Base-by-base conservation (phyloP, 2,329 filamentous ascomycete genomes). In the Botrytis porri region DNA sequence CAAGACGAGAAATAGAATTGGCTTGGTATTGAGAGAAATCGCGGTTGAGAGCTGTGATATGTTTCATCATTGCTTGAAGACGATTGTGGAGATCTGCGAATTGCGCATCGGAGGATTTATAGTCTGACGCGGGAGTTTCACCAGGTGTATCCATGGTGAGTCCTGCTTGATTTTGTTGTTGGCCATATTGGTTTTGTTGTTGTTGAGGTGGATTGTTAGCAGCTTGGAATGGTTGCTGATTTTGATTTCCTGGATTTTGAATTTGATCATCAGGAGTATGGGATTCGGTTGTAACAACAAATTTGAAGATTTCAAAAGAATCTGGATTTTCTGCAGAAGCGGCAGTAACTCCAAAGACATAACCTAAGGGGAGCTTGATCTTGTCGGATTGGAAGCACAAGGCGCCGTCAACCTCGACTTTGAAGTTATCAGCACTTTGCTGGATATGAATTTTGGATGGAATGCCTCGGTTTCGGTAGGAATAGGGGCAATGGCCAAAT, bases 301-400 rank as follows among this genome's bases (percentile, higher is more conserved):
- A 88, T 81, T 95, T 97, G 86, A 95, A 96, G 77, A 97, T 83
- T 83, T 99, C 96, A 79, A 98, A 97, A 8, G 94, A 97, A 83
- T 99, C 96, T 0, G 96, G 94, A 78, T 90, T 95, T 77, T 98
- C 95, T 43, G 93, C 93, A 4, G 93, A 95, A 25, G 93, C 93
- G 60, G 95, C 96, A 20, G 92, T 94, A 77, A 99, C 84, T 78
- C 96, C 96, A 77, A 97, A 93, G 81, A 88, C 88, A 84, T 98
- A 97, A 77, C 93, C 93, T 2, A 87, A 79, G 4, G 95, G 96
- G 37, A 99, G 87, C 75, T 85, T 86, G 79, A 98, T 87, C 85
- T 93, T 92, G 82, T 90, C 85, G 70, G 90, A 95, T 80, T 93
- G 89, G 84, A 99, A 98, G 85, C 96, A 99, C 59, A 88, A 84